Conservation (phyloP, 768 basidiomycete species). For the Neoboletus magnificus region DNA sequence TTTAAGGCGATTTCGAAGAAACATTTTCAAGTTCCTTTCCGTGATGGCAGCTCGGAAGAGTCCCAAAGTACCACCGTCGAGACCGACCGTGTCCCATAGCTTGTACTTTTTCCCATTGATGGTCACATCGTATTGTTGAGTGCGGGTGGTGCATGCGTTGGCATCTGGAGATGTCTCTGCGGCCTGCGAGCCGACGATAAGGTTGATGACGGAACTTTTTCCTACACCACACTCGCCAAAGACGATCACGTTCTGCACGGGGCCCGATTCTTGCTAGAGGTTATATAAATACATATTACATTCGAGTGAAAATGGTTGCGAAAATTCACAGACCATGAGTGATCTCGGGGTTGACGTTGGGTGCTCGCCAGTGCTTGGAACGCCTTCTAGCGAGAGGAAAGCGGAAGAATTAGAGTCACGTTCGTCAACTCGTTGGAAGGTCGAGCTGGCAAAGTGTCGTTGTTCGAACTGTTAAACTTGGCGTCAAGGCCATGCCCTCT, state of each 20-base stretch:
- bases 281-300: background rate
- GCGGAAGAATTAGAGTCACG: background rate
- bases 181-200: slow-evolving; percentile 28
- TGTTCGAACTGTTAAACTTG: background rate
- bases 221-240: slow-evolving; percentile 44
- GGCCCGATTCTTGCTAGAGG: slow-evolving; percentile 1
- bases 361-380: background rate
- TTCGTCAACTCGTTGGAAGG: background rate
- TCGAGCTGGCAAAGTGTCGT: background rate
- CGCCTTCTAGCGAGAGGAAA: background rate
- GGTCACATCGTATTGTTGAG: slow-evolving; percentile 21
- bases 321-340: slow-evolving; percentile 14
- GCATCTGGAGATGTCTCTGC: slow-evolving; percentile 35
- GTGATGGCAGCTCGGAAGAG: slow-evolving; percentile 19
- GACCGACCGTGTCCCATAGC: slow-evolving; percentile 35
- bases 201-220: slow-evolving; percentile 45
- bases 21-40: slow-evolving; percentile 27
- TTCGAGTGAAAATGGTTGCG: background rate
- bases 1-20: slow-evolving; percentile 34
- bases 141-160: slow-evolving; percentile 35
- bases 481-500: background rate
- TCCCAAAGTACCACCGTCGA: slow-evolving; percentile 33
- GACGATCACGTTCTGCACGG: slow-evolving; percentile 35
- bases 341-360: background rate
- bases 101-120: slow-evolving; percentile 20